Percentiles rank a stretch among this genome's conserved stretches.
These are phyloP conservation scores for Suhomyces sp. DNA, from an alignment of 805 yeast species.

Conservation along the genomic window DNA sequence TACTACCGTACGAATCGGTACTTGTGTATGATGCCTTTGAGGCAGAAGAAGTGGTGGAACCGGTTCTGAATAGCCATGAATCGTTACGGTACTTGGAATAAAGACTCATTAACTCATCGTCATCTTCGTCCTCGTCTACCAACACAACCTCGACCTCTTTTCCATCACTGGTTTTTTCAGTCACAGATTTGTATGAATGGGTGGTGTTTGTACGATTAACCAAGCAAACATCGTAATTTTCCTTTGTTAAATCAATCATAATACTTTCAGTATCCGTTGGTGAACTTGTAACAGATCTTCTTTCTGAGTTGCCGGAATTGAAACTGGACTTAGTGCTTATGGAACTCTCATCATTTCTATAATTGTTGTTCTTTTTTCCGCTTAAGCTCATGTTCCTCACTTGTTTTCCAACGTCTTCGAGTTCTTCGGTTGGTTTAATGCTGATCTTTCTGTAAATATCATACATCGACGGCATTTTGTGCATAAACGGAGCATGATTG, in stretches of 20 bases:
- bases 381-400: constrained; percentile 1
- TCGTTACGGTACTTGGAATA: constrained; percentile 38
- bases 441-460: constrained; percentile 7
- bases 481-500: constrained; percentile 7
- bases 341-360: constrained; percentile 3
- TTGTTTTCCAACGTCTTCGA: background rate
- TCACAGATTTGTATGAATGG: constrained; percentile 37
- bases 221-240: constrained; percentile 36
- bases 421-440: constrained; percentile 4
- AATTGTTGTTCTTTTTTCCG: constrained; percentile 2
- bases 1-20: constrained; percentile 19
- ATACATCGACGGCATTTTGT: constrained; percentile 8
- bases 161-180: constrained; percentile 37
- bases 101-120: constrained; percentile 37
- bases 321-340: constrained; percentile 23
- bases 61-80: constrained; percentile 24
- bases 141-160: constrained; percentile 42
- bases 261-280: constrained; percentile 38
- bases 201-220: constrained; percentile 35
- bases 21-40: constrained; percentile 11
- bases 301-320: constrained; percentile 28
- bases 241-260: constrained; percentile 41
- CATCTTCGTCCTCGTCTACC: constrained; percentile 35
- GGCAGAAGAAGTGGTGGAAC: constrained; percentile 18
- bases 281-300: constrained; percentile 25